Evolutionary conservation across 371 early-diverging fungal genomes (phyloP).

Genomic region (Apophysomyces trapeziformis): DNA sequence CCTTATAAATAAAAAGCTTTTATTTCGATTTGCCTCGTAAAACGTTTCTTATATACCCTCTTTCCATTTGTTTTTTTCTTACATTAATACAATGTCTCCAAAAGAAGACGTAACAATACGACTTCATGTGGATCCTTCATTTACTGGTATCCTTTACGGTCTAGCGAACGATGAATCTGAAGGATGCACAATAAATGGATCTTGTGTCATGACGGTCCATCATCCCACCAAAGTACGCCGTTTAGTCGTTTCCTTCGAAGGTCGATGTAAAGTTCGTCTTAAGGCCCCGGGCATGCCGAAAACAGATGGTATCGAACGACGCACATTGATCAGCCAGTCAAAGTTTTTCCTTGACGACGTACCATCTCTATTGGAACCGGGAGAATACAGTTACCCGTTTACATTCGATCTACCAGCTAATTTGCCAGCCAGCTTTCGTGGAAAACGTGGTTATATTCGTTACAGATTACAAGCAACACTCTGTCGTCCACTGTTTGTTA

Average conservation of each 20-base stretch:
- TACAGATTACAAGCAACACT: constrained; percentile 43
- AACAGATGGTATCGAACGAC: constrained; percentile 37
- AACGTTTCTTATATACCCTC: background rate
- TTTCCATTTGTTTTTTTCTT: constrained; percentile 17
- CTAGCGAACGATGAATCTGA: constrained; percentile 51
- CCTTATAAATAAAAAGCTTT: background rate
- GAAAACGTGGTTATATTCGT: constrained; percentile 48
- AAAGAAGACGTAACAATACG: constrained; percentile 46
- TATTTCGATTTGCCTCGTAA: too few relatives aligned
- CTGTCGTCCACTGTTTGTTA: constrained; percentile 45
- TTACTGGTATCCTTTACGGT: constrained; percentile 50
- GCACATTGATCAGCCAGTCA: constrained; percentile 40
- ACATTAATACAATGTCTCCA: constrained; percentile 7
- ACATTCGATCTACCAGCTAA: constrained; percentile 46
- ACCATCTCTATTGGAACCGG: constrained; percentile 31
- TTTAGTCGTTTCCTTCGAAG: constrained; percentile 48
- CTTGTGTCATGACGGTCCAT: constrained; percentile 33
- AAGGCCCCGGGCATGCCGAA: constrained; percentile 33
- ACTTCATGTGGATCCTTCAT: constrained; percentile 42
- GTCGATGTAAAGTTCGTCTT: constrained; percentile 45
- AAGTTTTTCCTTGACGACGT: constrained; percentile 38
- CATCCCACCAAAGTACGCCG: constrained; percentile 47
- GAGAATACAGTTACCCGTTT: constrained; percentile 43
- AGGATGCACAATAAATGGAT: constrained; percentile 49
- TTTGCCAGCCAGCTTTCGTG: constrained; percentile 47